These are phyloP conservation scores for Afroboletus lepidellus DNA, from an alignment of 1,284 basidiomycete genomes.

Conservation along the genomic window DNA sequence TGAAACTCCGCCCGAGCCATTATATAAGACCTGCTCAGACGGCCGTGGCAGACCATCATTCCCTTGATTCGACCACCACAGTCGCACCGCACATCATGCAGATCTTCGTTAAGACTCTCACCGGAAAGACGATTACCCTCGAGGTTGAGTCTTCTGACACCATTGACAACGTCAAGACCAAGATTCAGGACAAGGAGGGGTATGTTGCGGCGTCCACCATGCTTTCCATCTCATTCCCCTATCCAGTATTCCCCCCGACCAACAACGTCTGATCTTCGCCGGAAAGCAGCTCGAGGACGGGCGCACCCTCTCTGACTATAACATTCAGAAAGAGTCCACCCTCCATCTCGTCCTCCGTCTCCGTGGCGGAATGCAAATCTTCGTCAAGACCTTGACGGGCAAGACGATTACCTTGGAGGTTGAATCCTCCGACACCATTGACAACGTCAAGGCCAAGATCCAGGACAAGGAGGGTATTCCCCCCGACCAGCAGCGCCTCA, in stretches of 20 bases:
- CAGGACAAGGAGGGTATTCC: conserved; percentile 83
- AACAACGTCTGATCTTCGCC: conserved; percentile 85
- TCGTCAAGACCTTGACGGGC: conserved; percentile 87
- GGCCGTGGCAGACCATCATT: background rate
- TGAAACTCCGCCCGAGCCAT: conserved; percentile 27
- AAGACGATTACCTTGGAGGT: conserved; percentile 96
- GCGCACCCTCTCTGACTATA: conserved; percentile 81
- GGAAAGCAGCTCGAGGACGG: conserved; percentile 87
- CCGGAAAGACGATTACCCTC: conserved; percentile 92
- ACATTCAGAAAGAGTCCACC: conserved; percentile 77
- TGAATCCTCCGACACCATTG: conserved; percentile 87
- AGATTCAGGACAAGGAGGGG: conserved; percentile 87
- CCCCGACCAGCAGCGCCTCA: conserved; percentile 77
- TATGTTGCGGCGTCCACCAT: conserved; percentile 44
- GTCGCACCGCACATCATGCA: conserved; percentile 56
- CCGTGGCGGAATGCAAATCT: conserved; percentile 88
- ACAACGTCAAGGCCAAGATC: conserved; percentile 85
- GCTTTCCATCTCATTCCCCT: background rate
- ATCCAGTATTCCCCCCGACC: conserved; percentile 71
- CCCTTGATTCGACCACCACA: conserved; percentile 36
- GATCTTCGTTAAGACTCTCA: conserved; percentile 84
- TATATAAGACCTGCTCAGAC: conserved; percentile 24
- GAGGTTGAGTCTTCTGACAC: conserved; percentile 91
- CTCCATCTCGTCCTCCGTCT: conserved; percentile 85
- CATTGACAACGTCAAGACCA: conserved; percentile 85